These are phyloP conservation scores for Colletotrichum cuscutae DNA, from an alignment of 2,329 filamentous ascomycete species.

Conservation along the genomic window DNA sequence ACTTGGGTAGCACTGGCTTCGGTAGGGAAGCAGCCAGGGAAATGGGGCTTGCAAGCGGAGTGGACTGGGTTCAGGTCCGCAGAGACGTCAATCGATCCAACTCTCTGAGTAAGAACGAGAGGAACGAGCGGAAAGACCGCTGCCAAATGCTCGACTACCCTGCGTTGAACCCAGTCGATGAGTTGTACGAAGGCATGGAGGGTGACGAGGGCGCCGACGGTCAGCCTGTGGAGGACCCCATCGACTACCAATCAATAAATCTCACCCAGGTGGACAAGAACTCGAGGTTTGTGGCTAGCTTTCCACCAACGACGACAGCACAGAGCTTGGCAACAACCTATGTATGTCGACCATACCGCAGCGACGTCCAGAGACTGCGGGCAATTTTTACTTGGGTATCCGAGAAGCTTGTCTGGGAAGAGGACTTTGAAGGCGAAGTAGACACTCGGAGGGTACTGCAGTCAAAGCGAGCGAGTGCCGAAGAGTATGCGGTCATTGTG, in stretches of 20 bases:
- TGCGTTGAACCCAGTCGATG: constrained; percentile 88
- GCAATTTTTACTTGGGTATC: constrained; percentile 98
- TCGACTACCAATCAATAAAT: constrained; percentile 83
- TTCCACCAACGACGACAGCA: constrained; percentile 85
- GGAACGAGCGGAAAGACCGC: constrained; percentile 83
- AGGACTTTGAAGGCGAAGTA: constrained; percentile 86
- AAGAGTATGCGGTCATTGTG: constrained; percentile 90
- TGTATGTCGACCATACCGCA: constrained; percentile 92
- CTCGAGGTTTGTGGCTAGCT: constrained; percentile 85
- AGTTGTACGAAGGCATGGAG: constrained; percentile 84
- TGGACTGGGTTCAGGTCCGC: constrained; percentile 98
- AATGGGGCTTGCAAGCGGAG: constrained; percentile 70
- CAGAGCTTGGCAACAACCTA: constrained; percentile 88
- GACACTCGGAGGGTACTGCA: constrained; percentile 88
- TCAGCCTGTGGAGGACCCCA: constrained; percentile 81
- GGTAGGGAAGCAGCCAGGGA: constrained; percentile 71
- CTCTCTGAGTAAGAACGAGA: constrained; percentile 89
- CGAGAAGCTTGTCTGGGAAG: constrained; percentile 96
- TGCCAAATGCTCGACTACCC: constrained; percentile 96
- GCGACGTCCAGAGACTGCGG: constrained; percentile 89
- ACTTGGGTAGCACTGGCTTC: constrained; percentile 47
- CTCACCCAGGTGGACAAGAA: constrained; percentile 94
- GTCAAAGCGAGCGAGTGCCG: constrained; percentile 82
- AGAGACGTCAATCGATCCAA: constrained; percentile 96
- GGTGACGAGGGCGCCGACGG: constrained; percentile 92